phyloP scores from a whole-genome alignment of 2,329 filamentous ascomycete species.

The Pseudopyricularia cyperi region DNA sequence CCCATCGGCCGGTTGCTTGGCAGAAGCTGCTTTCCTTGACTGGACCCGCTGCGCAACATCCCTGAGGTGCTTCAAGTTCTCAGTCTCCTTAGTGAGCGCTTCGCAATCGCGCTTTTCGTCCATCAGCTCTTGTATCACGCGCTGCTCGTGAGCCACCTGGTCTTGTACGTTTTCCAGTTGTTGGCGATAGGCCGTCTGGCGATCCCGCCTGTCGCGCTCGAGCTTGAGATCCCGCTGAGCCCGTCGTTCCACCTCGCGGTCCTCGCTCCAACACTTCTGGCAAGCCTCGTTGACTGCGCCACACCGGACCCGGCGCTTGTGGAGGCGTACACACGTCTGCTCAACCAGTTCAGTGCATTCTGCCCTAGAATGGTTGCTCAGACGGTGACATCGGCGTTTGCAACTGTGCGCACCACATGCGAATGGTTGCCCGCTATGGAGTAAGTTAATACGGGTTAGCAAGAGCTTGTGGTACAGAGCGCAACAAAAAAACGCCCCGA shows the following conservation, averaged over 20 bases:
- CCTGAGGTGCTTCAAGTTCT: slow-evolving; percentile 30
- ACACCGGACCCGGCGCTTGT: slow-evolving; percentile 36
- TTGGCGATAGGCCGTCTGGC: slow-evolving; percentile 28
- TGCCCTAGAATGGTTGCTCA: slow-evolving; percentile 41
- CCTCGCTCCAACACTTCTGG: slow-evolving; percentile 35
- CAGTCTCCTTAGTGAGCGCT: slow-evolving; percentile 28
- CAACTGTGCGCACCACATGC: slow-evolving; percentile 49
- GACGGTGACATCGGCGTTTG: slow-evolving; percentile 45
- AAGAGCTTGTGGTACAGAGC: neutral
- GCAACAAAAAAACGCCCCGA: too few species aligned
- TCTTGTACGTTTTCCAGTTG: slow-evolving; percentile 37
- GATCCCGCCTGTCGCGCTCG: slow-evolving; percentile 30
- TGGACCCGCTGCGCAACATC: slow-evolving; percentile 12
- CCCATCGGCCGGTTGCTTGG: neutral
- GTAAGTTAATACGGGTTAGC: neutral
- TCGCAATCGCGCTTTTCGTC: slow-evolving; percentile 31
- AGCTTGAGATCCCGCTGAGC: slow-evolving; percentile 33
- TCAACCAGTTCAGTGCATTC: slow-evolving; percentile 21
- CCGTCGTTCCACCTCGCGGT: slow-evolving; percentile 27
- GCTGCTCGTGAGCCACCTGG: slow-evolving; percentile 35
- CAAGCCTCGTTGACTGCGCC: slow-evolving; percentile 27
- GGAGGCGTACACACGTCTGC: slow-evolving; percentile 35
- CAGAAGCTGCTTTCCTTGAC: neutral
- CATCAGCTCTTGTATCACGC: slow-evolving; percentile 23
- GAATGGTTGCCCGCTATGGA: slow-evolving; percentile 30